Conservation (phyloP, 1,139 yeast species). For the Pichia cactophila region DNA sequence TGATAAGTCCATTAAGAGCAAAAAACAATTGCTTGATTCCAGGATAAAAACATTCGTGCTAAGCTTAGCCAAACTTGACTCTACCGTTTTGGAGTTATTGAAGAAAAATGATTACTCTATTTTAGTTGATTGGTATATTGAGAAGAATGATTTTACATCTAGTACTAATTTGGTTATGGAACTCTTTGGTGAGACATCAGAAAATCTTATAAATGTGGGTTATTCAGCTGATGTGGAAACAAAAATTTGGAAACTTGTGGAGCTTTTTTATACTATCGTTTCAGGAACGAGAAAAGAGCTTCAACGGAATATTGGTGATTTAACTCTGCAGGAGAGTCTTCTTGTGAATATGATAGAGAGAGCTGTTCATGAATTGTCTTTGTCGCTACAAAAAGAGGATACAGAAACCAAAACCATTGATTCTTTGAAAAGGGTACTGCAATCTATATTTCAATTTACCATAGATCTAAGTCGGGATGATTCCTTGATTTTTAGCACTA, state of each 20-base stretch:
- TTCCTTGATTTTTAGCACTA: conserved; percentile 36
- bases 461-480: conserved; percentile 31
- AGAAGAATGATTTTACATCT: conserved; percentile 10
- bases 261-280: conserved; percentile 33
- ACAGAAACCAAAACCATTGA: conserved; percentile 18
- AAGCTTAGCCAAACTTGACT: conserved; percentile 16
- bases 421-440: conserved; percentile 39
- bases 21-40: background rate
- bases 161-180: conserved; percentile 20
- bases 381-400: conserved; percentile 17
- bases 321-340: conserved; percentile 21
- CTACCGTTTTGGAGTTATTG: conserved; percentile 26
- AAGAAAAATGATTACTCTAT: conserved; percentile 24
- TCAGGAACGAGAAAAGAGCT: conserved; percentile 16
- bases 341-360: conserved; percentile 22
- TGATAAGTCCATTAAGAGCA: background rate
- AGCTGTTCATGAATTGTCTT: conserved; percentile 26
- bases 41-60: conserved; percentile 16
- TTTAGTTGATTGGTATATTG: conserved; percentile 22
- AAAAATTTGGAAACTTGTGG: conserved; percentile 30
- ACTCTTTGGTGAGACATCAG: background rate
- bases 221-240: conserved; percentile 5
- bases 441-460: conserved; percentile 44
- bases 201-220: conserved; percentile 9
- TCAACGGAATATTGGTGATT: background rate